Percentiles rank a stretch among this genome's conserved stretches.
Conservation (phyloP, 2,329 filamentous ascomycete genomes). For the Berkeleyomyces basicola region DNA sequence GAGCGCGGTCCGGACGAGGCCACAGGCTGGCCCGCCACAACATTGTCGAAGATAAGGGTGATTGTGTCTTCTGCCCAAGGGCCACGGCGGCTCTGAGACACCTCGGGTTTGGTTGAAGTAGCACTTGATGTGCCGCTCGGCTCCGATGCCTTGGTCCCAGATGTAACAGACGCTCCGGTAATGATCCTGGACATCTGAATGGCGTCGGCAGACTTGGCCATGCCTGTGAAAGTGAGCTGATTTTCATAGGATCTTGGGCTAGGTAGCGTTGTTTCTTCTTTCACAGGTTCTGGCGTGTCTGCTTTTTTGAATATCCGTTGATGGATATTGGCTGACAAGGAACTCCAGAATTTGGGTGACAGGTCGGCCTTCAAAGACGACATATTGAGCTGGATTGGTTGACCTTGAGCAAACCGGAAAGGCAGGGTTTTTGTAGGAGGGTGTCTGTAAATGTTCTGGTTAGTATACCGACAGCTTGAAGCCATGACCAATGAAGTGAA, state of each 20-base stretch:
- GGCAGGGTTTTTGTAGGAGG: background rate
- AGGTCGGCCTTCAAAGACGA: slow-evolving; percentile 28
- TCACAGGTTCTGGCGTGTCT: background rate
- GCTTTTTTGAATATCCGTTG: slow-evolving; percentile 6
- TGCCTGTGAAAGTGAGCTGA: slow-evolving; percentile 12
- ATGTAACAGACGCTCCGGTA: slow-evolving; percentile 16
- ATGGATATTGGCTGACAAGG: slow-evolving; percentile 30
- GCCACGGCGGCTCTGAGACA: slow-evolving; percentile 9
- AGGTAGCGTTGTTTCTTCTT: background rate
- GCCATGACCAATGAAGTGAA: background rate
- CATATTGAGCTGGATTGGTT: slow-evolving; percentile 23
- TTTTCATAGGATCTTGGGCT: background rate
- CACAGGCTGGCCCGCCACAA: slow-evolving; percentile 19
- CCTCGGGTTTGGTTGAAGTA: background rate
- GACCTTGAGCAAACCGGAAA: slow-evolving; percentile 1
- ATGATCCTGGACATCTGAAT: slow-evolving; percentile 32
- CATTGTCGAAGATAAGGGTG: slow-evolving; percentile 37
- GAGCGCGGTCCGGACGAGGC: slow-evolving; percentile 6
- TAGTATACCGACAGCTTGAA: background rate
- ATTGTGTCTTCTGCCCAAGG: slow-evolving; percentile 45
- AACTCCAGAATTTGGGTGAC: slow-evolving; percentile 34
- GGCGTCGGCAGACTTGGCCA: slow-evolving; percentile 16
- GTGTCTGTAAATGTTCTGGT: background rate
- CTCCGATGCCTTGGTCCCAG: background rate
- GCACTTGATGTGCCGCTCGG: background rate